Evolutionary conservation across 805 yeast species (phyloP), one percentile per base, ranked within the genome.

Genomic region (Metahyphopichia silvanorum): DNA sequence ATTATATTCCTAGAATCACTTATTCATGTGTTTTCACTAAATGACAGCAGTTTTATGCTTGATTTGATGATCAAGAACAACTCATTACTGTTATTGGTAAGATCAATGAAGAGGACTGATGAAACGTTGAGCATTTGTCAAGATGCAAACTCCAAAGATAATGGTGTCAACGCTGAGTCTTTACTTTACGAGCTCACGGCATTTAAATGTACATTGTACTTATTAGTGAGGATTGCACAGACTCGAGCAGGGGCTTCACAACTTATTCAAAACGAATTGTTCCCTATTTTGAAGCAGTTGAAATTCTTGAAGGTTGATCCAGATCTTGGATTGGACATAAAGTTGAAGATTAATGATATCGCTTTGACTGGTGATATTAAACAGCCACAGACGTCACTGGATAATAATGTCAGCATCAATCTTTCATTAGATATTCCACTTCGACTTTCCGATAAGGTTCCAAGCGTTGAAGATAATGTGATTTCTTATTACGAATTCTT

Each of bases 191-290:
- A 87, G 46, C 55, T 86, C 17, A 83, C 93, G 0, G 81, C 86
- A 1, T 83, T 82, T 61, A 84, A 82, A 45, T 71, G 91, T 0
- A 76, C 83, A 0, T 53, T 86, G 25, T 78, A 79, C 37, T 71
- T 89, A 30, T 61, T 91, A 39, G 69, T 80, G 1, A 73, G 93
- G 43, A 71, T 91, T 9, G 86, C 94, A 0, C 86, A 83, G 49
- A 76, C 84, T 0, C 76, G 85, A 40, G 50, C 54, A 6, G 98
- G 98, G 3, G 88, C 97, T 0, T 75, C 76, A 31, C 82, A 79
- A 34, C 62, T 91, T 33, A 57, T 88, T 16, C 87, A 86, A 46
- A 74, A 82, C 44, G 91, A 82, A 31, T 54, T 91, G 6, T 80
- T 88, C 53, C 71, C 77, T 12, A 64, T 76, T 1, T 64, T 89